Percentiles rank a stretch among this genome's conserved stretches.
Evolutionary conservation across 1,139 yeast species (phyloP).

Genomic region (Taphrina pruni): DNA sequence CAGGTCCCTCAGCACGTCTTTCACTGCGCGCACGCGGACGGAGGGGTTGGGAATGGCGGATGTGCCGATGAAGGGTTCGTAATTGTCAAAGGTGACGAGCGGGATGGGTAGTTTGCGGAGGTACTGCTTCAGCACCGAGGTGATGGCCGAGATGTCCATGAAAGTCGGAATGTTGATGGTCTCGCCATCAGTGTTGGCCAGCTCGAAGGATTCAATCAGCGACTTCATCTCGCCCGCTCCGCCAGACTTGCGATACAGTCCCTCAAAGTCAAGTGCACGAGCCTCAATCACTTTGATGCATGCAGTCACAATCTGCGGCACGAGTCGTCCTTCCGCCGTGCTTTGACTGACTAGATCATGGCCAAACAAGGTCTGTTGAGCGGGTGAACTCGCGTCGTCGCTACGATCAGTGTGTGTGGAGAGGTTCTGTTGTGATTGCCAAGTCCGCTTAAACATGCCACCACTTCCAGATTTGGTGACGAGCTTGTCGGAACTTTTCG

Average conservation of each 20-base stretch:
- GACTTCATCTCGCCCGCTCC: slow-evolving; percentile 75
- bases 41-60: slow-evolving; percentile 31
- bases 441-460: slow-evolving; percentile 39
- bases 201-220: slow-evolving; percentile 56
- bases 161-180: slow-evolving; percentile 48
- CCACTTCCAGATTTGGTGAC: slow-evolving; percentile 4
- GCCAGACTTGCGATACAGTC: slow-evolving; percentile 90
- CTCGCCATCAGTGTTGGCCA: slow-evolving; percentile 27
- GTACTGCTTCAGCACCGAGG: slow-evolving; percentile 85
- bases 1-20: slow-evolving; percentile 55
- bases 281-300: slow-evolving; percentile 81
- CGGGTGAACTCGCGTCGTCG: slow-evolving; percentile 1
- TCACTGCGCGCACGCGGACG: slow-evolving; percentile 52
- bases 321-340: slow-evolving; percentile 61
- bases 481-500: slow-evolving; percentile 30
- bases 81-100: slow-evolving; percentile 70
- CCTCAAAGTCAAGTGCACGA: slow-evolving; percentile 76
- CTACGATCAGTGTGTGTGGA: slow-evolving; percentile 14
- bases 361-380: slow-evolving; percentile 45
- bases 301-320: slow-evolving; percentile 74
- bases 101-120: slow-evolving; percentile 86
- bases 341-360: slow-evolving; percentile 61
- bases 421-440: slow-evolving; percentile 37
- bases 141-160: slow-evolving; percentile 83
- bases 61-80: slow-evolving; percentile 66